Conservation (phyloP, 805 yeast genomes). For the Kodamaea kaohsiungensis region DNA sequence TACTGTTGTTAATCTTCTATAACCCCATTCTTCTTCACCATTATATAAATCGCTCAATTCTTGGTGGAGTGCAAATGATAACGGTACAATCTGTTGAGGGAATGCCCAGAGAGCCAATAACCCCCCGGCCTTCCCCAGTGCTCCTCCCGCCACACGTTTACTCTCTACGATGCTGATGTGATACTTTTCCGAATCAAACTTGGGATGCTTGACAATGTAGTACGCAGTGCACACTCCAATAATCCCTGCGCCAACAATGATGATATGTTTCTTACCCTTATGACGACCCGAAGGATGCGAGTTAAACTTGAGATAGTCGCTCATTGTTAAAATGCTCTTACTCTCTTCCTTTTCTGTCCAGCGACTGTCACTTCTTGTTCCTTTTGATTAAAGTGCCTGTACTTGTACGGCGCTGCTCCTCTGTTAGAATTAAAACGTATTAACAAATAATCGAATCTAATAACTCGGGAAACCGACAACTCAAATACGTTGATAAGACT, state of each 20-base stretch:
- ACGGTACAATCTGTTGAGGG: slow-evolving; percentile 90
- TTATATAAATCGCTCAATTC: slow-evolving; percentile 73
- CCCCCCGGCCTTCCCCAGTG: slow-evolving; percentile 97
- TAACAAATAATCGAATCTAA: neutral
- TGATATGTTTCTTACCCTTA: slow-evolving; percentile 69
- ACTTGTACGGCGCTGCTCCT: neutral
- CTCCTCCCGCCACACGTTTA: slow-evolving; percentile 94
- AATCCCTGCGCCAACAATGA: slow-evolving; percentile 93
- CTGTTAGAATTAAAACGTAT: neutral
- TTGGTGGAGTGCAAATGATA: slow-evolving; percentile 83
- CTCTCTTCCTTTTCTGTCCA: neutral
- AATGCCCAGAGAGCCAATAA: slow-evolving; percentile 94
- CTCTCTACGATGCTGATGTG: slow-evolving; percentile 87
- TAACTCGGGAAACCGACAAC: neutral
- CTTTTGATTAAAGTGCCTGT: no score
- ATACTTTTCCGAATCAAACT: slow-evolving; percentile 67
- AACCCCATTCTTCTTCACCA: slow-evolving; percentile 93
- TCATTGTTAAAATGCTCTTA: slow-evolving; percentile 2
- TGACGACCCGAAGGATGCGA: slow-evolving; percentile 49
- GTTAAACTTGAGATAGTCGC: slow-evolving; percentile 16
- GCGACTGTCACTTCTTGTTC: neutral
- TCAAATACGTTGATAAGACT: neutral
- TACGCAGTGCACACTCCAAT: slow-evolving; percentile 95
- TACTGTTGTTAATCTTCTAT: slow-evolving; percentile 82
- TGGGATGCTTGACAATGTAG: slow-evolving; percentile 80